phyloP scores from a whole-genome alignment of 768 basidiomycete genomes.

The Panaeolus cyanescens region DNA sequence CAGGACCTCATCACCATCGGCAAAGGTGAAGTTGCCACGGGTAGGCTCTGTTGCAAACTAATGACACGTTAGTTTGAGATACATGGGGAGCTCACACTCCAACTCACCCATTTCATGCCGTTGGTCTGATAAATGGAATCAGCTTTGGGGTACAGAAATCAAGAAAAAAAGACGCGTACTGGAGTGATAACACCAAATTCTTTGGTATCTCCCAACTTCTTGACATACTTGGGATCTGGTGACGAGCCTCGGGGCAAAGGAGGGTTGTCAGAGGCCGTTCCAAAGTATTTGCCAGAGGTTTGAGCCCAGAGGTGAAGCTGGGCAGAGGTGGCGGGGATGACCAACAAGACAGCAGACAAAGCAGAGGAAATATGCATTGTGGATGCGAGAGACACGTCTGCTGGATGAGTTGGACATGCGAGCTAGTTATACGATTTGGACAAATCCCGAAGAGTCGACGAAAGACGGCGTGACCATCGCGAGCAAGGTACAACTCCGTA shows the following conservation, averaged over 20 bases:
- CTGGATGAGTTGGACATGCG: neutral
- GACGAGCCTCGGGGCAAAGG: slow-evolving; percentile 29
- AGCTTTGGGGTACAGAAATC: neutral
- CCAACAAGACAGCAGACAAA: slow-evolving; percentile 1
- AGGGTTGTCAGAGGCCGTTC: slow-evolving; percentile 48
- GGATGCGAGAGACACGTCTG: neutral
- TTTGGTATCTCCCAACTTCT: slow-evolving; percentile 35
- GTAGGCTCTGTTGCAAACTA: slow-evolving; percentile 55
- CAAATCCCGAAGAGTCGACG: neutral
- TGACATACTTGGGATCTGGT: slow-evolving; percentile 37
- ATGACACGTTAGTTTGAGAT: neutral
- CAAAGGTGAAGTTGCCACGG: slow-evolving; percentile 48
- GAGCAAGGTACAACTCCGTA: neutral
- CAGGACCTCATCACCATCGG: slow-evolving; percentile 43
- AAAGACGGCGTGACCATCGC: neutral
- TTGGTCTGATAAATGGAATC: slow-evolving; percentile 31
- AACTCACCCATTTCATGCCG: slow-evolving; percentile 54
- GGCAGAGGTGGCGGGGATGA: slow-evolving; percentile 29
- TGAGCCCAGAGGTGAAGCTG: slow-evolving; percentile 53
- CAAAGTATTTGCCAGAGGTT: slow-evolving; percentile 50
- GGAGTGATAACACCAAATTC: slow-evolving; percentile 49
- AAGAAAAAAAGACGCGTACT: slow-evolving; percentile 16
- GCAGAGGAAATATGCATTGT: neutral
- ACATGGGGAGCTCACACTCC: neutral
- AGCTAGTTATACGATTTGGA: slow-evolving; percentile 1